Evolutionary conservation across 257 asterid genomes (phyloP).

Genomic region (Capsicum baccatum): DNA sequence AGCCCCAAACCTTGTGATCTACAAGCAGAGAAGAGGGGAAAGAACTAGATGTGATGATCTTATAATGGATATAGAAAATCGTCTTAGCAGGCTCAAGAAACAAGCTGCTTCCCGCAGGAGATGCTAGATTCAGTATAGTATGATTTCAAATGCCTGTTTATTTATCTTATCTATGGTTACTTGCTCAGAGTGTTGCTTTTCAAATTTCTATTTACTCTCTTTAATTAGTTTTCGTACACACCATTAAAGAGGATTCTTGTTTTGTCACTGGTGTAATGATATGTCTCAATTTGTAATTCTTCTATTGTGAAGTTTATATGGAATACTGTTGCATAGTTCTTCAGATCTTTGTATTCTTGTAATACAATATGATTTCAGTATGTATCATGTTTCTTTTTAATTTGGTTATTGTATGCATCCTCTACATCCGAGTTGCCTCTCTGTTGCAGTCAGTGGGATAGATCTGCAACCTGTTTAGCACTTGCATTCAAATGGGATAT

Average conservation of each 20-base stretch:
- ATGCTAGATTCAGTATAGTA: neutral
- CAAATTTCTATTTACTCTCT: neutral
- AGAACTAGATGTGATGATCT: neutral
- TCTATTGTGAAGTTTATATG: no score
- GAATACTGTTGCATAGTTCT: no score
- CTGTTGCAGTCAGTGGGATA: no score
- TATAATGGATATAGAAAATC: constrained; percentile 13
- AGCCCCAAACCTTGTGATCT: neutral
- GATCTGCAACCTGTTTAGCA: no score
- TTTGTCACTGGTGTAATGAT: neutral
- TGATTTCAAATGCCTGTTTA: neutral
- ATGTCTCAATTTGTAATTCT: neutral
- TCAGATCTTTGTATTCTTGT: no score
- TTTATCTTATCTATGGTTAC: no score
- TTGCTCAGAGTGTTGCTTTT: neutral
- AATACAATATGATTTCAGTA: no score
- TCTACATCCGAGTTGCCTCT: no score
- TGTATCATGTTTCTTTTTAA: no score
- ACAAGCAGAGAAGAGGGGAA: neutral
- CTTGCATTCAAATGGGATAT: no score
- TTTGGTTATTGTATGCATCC: no score
- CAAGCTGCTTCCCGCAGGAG: neutral
- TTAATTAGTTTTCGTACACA: neutral
- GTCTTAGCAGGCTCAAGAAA: constrained; percentile 15
- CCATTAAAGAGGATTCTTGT: neutral